These are phyloP conservation scores for Fragaria ananassa DNA, from an alignment of 306 rosid species.

Conservation along the genomic window DNA sequence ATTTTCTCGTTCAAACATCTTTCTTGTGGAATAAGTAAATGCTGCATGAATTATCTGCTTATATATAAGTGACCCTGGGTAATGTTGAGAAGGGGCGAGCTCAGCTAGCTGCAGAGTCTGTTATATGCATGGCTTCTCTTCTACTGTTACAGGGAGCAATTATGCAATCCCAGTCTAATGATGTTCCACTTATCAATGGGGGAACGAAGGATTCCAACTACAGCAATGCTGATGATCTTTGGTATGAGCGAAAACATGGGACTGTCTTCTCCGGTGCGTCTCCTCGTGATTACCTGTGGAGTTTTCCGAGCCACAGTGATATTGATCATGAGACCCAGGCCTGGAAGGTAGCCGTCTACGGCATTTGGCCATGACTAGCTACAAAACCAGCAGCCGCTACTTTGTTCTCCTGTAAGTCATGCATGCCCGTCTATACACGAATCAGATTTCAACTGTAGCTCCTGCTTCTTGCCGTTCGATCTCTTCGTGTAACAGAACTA, in stretches of 20 bases:
- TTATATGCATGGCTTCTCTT: conserved; percentile 1
- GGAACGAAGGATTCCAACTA: background rate
- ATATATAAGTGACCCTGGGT: background rate
- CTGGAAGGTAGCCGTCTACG: background rate
- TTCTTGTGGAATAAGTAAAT: conserved; percentile 4
- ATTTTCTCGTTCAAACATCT: background rate
- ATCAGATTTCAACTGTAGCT: background rate
- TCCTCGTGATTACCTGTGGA: background rate
- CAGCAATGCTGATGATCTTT: background rate
- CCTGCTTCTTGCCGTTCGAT: background rate
- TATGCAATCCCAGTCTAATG: background rate
- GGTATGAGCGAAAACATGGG: background rate
- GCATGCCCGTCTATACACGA: background rate
- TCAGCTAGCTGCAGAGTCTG: background rate
- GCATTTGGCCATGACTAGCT: background rate
- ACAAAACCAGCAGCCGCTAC: background rate
- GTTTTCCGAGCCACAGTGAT: background rate
- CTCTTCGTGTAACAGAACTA: background rate
- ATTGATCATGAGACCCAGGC: background rate
- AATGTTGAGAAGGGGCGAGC: background rate
- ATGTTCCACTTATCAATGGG: background rate
- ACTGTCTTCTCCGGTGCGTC: background rate
- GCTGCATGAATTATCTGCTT: background rate
- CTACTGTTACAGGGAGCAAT: conserved; percentile 7
- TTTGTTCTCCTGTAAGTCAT: background rate